These are phyloP conservation scores for Arxiozyma slooffiae DNA, from an alignment of 1,139 yeast species.

Conservation along the genomic window DNA sequence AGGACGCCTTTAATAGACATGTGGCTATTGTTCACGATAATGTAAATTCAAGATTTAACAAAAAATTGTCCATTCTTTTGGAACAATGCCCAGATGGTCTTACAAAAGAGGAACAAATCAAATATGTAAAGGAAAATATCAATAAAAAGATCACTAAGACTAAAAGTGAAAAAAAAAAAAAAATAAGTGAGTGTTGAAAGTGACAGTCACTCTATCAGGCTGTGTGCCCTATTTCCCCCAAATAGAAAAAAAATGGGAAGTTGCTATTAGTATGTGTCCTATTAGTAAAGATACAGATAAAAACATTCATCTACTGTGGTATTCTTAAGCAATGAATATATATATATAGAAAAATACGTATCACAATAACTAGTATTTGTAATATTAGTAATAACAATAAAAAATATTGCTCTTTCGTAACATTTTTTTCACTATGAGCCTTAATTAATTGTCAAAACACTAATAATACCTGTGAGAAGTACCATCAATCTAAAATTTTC, in stretches of 20 bases:
- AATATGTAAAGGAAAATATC: conserved; percentile 7
- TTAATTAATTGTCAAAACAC: too few species aligned
- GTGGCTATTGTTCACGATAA: conserved; percentile 43
- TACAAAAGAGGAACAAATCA: conserved; percentile 6
- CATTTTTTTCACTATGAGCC: background rate
- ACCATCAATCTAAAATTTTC: background rate
- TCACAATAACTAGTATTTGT: background rate
- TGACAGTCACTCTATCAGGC: too few species aligned
- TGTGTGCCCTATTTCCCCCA: background rate
- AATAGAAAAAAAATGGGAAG: background rate
- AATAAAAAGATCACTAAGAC: background rate
- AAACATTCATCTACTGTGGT: too few species aligned
- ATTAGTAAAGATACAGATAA: background rate
- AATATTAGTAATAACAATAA: too few species aligned
- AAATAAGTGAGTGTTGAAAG: background rate
- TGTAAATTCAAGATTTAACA: conserved; percentile 37
- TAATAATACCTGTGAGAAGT: too few species aligned
- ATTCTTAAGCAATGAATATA: too few species aligned
- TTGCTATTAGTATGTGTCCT: background rate
- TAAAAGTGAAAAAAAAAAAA: background rate
- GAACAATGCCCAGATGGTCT: conserved; percentile 16
- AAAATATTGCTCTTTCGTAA: background rate
- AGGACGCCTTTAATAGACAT: conserved; percentile 49
- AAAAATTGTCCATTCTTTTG: conserved; percentile 25
- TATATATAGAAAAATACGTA: too few species aligned